Percentiles rank a stretch among this genome's conserved stretches.
Conservation (phyloP, 768 basidiomycete species). For the Boletus barrowsii region DNA sequence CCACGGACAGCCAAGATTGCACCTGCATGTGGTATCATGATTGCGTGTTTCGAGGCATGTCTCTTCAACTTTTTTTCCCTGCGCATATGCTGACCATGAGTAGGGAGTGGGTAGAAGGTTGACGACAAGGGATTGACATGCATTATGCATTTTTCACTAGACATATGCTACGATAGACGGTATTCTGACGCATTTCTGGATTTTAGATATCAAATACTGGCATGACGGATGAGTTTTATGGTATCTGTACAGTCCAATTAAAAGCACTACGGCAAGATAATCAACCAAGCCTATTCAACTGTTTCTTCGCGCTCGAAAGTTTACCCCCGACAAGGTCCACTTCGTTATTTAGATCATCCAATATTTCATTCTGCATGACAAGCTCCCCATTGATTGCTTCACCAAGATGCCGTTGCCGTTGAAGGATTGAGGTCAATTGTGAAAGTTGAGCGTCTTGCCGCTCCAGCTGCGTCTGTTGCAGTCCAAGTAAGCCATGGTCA, state of each 20-base stretch:
- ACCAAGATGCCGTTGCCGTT: constrained; percentile 82
- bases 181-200: constrained; percentile 14
- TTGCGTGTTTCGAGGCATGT: constrained; percentile 85
- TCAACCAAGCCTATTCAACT: constrained; percentile 75
- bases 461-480: constrained; percentile 79
- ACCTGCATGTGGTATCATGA: constrained; percentile 98
- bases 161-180: constrained; percentile 24
- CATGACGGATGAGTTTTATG: constrained; percentile 3
- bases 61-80: background rate
- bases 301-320: constrained; percentile 74
- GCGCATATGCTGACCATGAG: constrained; percentile 12
- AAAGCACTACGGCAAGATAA: background rate
- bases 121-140: constrained; percentile 31
- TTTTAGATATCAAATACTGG: constrained; percentile 1
- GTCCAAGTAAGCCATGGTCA: constrained; percentile 69
- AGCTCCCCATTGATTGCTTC: constrained; percentile 85
- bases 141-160: constrained; percentile 26
- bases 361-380: constrained; percentile 75
- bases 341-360: constrained; percentile 74
- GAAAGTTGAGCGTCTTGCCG: constrained; percentile 83
- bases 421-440: constrained; percentile 75
- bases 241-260: constrained; percentile 21
- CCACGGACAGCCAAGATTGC: constrained; percentile 95
- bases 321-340: constrained; percentile 79
- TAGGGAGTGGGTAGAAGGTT: constrained; percentile 62